A percentile compares a stretch with the other conserved stretches of the same genome.
phyloP scores from a whole-genome alignment of 305 asterid species.

The Rubia peregrina region DNA sequence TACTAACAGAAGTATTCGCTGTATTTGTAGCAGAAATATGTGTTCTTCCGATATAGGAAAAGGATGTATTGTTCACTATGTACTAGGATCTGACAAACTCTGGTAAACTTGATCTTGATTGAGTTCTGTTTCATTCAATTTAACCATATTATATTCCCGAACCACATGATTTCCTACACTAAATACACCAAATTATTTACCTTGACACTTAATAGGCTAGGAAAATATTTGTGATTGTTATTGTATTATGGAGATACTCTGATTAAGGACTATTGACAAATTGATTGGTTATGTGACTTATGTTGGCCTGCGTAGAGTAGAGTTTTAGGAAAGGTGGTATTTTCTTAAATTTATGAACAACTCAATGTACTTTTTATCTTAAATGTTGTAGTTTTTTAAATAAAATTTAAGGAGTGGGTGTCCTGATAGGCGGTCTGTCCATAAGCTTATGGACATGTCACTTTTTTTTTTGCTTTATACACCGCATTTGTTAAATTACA shows the following conservation, averaged over 20 bases:
- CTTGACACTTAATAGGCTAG: not conserved
- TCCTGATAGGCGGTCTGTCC: too few relatives aligned
- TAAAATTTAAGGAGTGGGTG: too few relatives aligned
- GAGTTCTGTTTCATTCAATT: not conserved
- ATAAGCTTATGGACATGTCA: too few relatives aligned
- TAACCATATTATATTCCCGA: not conserved
- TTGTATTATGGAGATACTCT: not conserved
- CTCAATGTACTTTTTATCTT: too few relatives aligned
- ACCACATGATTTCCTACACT: too few relatives aligned
- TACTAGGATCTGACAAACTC: not conserved
- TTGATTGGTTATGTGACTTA: not conserved
- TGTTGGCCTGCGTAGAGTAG: too few relatives aligned
- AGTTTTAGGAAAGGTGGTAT: too few relatives aligned
- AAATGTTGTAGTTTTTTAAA: too few relatives aligned
- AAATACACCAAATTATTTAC: too few relatives aligned
- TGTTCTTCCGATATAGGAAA: not conserved
- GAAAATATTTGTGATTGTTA: not conserved
- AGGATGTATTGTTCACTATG: not conserved
- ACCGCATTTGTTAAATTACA: too few relatives aligned
- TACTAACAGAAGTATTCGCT: not conserved
- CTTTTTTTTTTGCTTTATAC: too few relatives aligned
- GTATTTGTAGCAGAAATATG: not conserved
- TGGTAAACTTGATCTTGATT: not conserved
- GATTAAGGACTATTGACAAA: not conserved
- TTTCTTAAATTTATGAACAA: too few relatives aligned